These are phyloP conservation scores for Trichosporon inkin DNA, from an alignment of 1,284 basidiomycete species.

Conservation along the genomic window DNA sequence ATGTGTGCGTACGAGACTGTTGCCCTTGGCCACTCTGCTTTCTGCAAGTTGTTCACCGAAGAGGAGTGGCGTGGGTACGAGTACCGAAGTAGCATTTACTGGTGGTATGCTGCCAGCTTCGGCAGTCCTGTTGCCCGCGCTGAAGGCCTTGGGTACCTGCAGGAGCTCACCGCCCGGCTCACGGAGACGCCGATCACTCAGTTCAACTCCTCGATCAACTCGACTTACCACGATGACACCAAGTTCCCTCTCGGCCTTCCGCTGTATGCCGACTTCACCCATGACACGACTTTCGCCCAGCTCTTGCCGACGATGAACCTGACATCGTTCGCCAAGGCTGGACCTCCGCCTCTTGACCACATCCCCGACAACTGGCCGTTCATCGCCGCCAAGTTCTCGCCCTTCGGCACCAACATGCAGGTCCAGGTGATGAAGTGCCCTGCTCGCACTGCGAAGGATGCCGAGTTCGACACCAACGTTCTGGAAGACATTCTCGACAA, in stretches of 20 bases:
- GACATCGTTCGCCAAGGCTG: constrained; percentile 62
- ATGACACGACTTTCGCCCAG: constrained; percentile 47
- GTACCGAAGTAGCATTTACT: constrained; percentile 53
- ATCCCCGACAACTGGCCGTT: constrained; percentile 58
- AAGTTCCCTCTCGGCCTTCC: constrained; percentile 62
- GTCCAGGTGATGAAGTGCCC: constrained; percentile 60
- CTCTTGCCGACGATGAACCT: constrained; percentile 62
- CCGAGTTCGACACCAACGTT: background rate
- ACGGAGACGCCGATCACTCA: constrained; percentile 54
- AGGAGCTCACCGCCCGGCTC: constrained; percentile 49
- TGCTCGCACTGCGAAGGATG: background rate
- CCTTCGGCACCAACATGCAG: constrained; percentile 60
- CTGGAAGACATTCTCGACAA: background rate
- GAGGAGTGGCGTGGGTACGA: constrained; percentile 65
- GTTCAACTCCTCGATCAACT: constrained; percentile 59
- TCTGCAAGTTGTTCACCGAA: constrained; percentile 60
- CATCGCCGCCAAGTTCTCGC: constrained; percentile 46
- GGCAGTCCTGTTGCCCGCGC: constrained; percentile 50
- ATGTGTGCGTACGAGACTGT: constrained; percentile 47
- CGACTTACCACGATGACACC: constrained; percentile 56
- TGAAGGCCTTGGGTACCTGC: constrained; percentile 51
- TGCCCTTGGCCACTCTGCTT: constrained; percentile 52
- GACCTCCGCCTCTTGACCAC: constrained; percentile 67
- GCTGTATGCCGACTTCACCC: constrained; percentile 51
- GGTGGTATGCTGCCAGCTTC: constrained; percentile 50